Conservation (phyloP, 2,329 filamentous ascomycete genomes). For the Exophiala dermatitidis region DNA sequence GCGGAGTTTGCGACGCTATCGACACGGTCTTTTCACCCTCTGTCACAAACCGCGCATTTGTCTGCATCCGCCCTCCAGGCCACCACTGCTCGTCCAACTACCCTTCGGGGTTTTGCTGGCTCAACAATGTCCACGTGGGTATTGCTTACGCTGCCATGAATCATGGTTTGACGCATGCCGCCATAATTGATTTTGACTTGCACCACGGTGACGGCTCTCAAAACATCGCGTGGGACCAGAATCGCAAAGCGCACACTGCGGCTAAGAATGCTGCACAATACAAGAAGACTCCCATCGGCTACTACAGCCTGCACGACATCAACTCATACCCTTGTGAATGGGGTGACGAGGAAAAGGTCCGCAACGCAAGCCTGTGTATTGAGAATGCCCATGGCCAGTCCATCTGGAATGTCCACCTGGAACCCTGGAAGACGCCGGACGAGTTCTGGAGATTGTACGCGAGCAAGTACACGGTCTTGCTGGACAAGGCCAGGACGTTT, state of each 20-base stretch:
- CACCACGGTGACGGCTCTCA: constrained; percentile 96
- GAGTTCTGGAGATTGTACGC: constrained; percentile 91
- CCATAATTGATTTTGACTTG: constrained; percentile 85
- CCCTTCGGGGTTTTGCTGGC: constrained; percentile 95
- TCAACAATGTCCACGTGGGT: constrained; percentile 96
- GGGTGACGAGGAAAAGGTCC: constrained; percentile 89
- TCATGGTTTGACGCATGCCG: constrained; percentile 85
- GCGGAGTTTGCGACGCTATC: constrained; percentile 87
- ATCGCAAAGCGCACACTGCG: constrained; percentile 57
- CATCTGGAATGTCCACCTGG: constrained; percentile 92
- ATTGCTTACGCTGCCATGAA: constrained; percentile 81
- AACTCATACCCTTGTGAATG: constrained; percentile 95
- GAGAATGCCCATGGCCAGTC: constrained; percentile 90
- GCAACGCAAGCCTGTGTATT: constrained; percentile 87
- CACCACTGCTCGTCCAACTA: constrained; percentile 88
- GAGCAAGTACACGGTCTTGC: constrained; percentile 63
- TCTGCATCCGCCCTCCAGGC: constrained; percentile 84
- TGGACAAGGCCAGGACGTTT: constrained; percentile 75
- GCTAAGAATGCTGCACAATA: constrained; percentile 64
- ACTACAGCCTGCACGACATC: constrained; percentile 96
- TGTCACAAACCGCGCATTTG: constrained; percentile 67
- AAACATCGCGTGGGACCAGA: constrained; percentile 85
- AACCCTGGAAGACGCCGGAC: constrained; percentile 71
- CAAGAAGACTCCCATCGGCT: constrained; percentile 84
- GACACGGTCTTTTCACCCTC: constrained; percentile 66